Evolutionary conservation across 495 filamentous ascomycete genomes (phyloP), one percentile per base, ranked within the genome.

Genomic region (Aspergillus asperescens): DNA sequence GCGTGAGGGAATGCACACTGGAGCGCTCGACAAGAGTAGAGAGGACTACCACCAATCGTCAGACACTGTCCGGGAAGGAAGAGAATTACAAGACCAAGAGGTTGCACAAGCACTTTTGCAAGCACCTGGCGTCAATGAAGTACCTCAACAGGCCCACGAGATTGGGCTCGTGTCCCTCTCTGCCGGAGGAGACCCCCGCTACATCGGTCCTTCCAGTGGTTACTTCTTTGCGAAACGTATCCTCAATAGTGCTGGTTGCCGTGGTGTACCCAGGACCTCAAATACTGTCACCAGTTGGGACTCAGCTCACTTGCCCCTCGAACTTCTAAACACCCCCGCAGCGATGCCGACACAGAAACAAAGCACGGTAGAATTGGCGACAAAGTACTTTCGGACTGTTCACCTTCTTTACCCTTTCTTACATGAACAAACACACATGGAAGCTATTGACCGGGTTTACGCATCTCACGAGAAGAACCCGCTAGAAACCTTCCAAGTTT

Each of bases 341-440:
- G 42, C 58, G 4, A 38, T 75, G 37, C 72, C 73, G 7, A 37
- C 41, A 24, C 67, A 57, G 18, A 66, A 68, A 50, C 62, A 72
- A 50, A 64, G 65, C 39, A 58, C 70, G 3, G 48, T 67, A 6
- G 63, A 73, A 19, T 54, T 75, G 4, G 69, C 71, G 4, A 57
- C 59, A 2, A 72, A 67, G 9, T 77, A 74, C 41, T 77, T 75
- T 31, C 54, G 64, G 8, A 70, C 66, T 0, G 56, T 72, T 10
- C 73, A 77, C 43, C 42, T 74, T 9, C 37, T 68, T 2, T 74
- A 74, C 42, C 73, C 73, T 23, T 73, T 75, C 45, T 53, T 77
- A 3, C 72, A 77, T 44, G 50, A 69, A 28, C 71, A 63, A 7
- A 64, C 70, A 16, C 69, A 75, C 44, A 61, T 71, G 57, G 51